A percentile compares a stretch with the other conserved stretches of the same genome.
These are phyloP conservation scores for Fomitiporia mediterranea DNA, from an alignment of 1,284 basidiomycete genomes.

Conservation along the genomic window DNA sequence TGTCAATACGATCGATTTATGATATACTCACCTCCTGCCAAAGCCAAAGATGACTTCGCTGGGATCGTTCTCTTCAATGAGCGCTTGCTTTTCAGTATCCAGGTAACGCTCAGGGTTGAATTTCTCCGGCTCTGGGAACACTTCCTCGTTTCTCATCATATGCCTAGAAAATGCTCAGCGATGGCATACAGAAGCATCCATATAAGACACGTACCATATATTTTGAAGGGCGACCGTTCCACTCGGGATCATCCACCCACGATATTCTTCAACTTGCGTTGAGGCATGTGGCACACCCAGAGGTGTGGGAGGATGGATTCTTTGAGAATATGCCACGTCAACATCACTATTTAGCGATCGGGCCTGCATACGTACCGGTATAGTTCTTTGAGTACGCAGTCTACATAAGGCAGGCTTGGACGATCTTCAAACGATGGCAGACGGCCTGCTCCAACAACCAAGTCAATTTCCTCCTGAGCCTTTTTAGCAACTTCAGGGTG, in stretches of 20 bases:
- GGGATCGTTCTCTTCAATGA: constrained; percentile 3
- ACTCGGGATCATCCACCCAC: constrained; percentile 14
- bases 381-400: constrained; percentile 29
- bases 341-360: no score
- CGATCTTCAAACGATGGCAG: constrained; percentile 28
- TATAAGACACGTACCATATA: constrained; percentile 14
- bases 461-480: constrained; percentile 30
- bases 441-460: constrained; percentile 24
- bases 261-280: constrained; percentile 9
- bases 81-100: neutral
- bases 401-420: constrained; percentile 27
- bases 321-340: neutral
- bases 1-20: neutral
- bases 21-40: constrained; percentile 11
- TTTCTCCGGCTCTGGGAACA: constrained; percentile 9
- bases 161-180: constrained; percentile 8
- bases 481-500: constrained; percentile 25
- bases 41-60: constrained; percentile 12
- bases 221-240: constrained; percentile 18
- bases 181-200: no score
- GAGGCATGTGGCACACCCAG: constrained; percentile 7
- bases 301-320: neutral
- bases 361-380: constrained; percentile 26
- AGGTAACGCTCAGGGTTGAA: constrained; percentile 11
- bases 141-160: constrained; percentile 18